Percentiles rank a stretch among this genome's conserved stretches.
Conservation (phyloP, 306 rosid species). For the Dryas alaskensis region DNA sequence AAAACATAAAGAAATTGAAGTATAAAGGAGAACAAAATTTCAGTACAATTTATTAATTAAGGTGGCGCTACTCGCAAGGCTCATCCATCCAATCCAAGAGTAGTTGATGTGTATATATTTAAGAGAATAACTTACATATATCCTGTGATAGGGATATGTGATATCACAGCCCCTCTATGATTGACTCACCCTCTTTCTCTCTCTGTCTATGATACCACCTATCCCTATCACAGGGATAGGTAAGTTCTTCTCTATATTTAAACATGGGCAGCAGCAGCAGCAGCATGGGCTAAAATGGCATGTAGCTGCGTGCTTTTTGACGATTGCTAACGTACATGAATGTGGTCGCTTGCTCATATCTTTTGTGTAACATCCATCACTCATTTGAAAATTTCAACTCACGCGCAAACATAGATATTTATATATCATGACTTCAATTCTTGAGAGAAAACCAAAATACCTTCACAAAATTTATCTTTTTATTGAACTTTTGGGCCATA, state of each 20-base stretch:
- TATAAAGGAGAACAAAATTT: not conserved
- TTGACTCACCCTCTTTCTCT: too few relatives aligned
- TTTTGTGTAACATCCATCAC: slow-evolving; percentile 3
- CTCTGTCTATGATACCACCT: too few relatives aligned
- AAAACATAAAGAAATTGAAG: too few relatives aligned
- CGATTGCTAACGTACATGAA: not conserved
- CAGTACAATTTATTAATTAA: not conserved
- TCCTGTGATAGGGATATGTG: too few relatives aligned
- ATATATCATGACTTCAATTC: not conserved
- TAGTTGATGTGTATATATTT: too few relatives aligned
- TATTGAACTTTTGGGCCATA: not conserved
- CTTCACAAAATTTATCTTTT: not conserved
- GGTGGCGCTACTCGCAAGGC: not conserved
- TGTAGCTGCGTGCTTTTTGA: not conserved
- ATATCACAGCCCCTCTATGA: too few relatives aligned
- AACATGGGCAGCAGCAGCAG: not conserved
- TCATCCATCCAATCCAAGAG: not conserved
- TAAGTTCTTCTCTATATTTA: not conserved
- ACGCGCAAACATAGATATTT: slow-evolving; percentile 9
- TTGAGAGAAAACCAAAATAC: not conserved
- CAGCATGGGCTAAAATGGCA: not conserved
- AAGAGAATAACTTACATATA: too few relatives aligned
- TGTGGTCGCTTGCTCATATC: not conserved
- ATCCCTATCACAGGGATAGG: too few relatives aligned
- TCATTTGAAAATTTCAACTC: slow-evolving; percentile 33